Base-by-base conservation (phyloP, 768 basidiomycete genomes). In the Phlebiopsis flavidoalba region DNA sequence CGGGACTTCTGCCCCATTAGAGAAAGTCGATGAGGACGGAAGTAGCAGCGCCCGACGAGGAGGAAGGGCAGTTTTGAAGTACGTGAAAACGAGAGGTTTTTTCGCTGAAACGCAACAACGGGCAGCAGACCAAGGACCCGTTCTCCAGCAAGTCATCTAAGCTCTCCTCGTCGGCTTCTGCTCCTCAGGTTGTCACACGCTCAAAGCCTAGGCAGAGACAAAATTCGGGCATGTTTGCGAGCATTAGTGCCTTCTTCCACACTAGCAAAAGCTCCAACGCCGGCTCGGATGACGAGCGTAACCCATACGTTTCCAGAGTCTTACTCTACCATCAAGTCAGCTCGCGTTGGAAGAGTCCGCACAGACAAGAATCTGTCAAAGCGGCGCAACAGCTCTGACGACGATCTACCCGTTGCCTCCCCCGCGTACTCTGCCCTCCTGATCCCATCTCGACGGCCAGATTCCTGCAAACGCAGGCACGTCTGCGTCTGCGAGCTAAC, bases 1-100 rank as follows among this genome's bases (percentile, higher is more conserved):
- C 46, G 66, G 67, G 1, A 56, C 53, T 3, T 24, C 37, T 19
- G 54, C 54, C 31, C 22, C n/a, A 60, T 37, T 37, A 24, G 45
- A 3, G 10, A 64, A 70, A 33, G 68, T 65, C 46, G 49, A 64
- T 0, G 57, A 64, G 37, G 63, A 64, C 8, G 40, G 74, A 67
- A 8, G 73, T 73, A 72, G 76, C 57, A 76, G 75, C 45, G 74
- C 65, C n/a, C 0, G 76, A 75, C 6, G 76, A 75, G 6, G 76
- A 74, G 8, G 66, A 68, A 8, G 64, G 67, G 8, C 68, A 68
- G n/a, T 62, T n/a, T 80, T 11, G 70, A 73, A 46, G 74, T 85
- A 5, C 77, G 81, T n/a, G 85, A 86, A 65, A 87, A 87, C 63
- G 79, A 81, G 14, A 76, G 80, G 24, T 85, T 82, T 85, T 82